Evolutionary conservation across 2,329 filamentous ascomycete species (phyloP).

Genomic region (Trichophyton verrucosum): DNA sequence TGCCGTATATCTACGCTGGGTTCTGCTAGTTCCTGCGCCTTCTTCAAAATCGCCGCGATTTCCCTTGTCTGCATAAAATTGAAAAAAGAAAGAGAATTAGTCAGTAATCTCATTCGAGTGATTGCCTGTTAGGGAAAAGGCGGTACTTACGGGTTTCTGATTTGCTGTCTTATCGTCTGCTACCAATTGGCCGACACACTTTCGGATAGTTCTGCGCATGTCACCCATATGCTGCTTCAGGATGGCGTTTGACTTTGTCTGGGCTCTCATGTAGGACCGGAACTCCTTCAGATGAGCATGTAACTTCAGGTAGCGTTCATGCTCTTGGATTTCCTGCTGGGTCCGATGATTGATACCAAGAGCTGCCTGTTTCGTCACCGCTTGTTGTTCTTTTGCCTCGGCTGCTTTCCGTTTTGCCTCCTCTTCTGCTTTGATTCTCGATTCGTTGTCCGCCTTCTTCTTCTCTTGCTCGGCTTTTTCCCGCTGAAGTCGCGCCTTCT

Average conservation of each 20-base stretch:
- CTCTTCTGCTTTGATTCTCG: slow-evolving; percentile 24
- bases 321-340: slow-evolving; percentile 30
- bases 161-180: slow-evolving; percentile 54
- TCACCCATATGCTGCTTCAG: slow-evolving; percentile 58
- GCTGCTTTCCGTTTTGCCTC: slow-evolving; percentile 18
- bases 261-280: slow-evolving; percentile 41
- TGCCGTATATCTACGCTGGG: slow-evolving; percentile 45
- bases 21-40: slow-evolving; percentile 41
- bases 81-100: not conserved
- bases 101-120: not conserved
- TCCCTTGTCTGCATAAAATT: slow-evolving; percentile 29
- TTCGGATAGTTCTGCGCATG: slow-evolving; percentile 58
- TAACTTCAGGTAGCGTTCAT: slow-evolving; percentile 42
- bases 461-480: slow-evolving; percentile 13
- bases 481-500: slow-evolving; percentile 18
- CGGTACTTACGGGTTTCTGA: slow-evolving; percentile 39
- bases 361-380: slow-evolving; percentile 17
- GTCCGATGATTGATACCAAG: slow-evolving; percentile 21
- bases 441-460: slow-evolving; percentile 22
- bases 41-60: slow-evolving; percentile 43
- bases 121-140: too few species aligned
- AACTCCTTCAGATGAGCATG: slow-evolving; percentile 56
- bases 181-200: slow-evolving; percentile 57
- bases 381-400: slow-evolving; percentile 18
- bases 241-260: slow-evolving; percentile 43